Percentiles rank a stretch among this genome's conserved stretches.
Evolutionary conservation across 2,329 filamentous ascomycete species (phyloP).

Genomic region (Endocalyx cinctus): DNA sequence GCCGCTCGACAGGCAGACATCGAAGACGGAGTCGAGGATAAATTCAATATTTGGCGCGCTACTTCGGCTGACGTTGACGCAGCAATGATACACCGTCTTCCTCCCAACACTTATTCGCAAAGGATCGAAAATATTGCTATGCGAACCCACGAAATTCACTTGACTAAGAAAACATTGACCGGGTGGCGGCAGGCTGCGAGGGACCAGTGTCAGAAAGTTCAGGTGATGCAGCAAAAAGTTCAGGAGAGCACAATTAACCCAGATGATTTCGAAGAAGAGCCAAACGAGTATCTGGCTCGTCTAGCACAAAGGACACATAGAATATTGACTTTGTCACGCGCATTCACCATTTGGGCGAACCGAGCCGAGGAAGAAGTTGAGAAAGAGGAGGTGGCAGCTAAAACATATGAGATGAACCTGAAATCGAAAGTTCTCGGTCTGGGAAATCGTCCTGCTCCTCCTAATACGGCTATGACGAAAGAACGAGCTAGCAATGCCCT

Average conservation of each 20-base stretch:
- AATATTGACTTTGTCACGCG: constrained; percentile 24
- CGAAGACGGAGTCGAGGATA: constrained; percentile 15
- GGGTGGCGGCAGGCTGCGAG: constrained; percentile 19
- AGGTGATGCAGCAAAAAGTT: constrained; percentile 9
- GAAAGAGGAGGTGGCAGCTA: constrained; percentile 22
- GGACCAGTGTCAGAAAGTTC: constrained; percentile 12
- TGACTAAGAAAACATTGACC: constrained; percentile 16
- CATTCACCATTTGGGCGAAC: constrained; percentile 26
- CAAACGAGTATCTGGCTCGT: constrained; percentile 20
- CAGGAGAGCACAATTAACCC: constrained; percentile 5
- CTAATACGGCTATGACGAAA: too few relatives aligned
- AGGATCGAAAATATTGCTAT: constrained; percentile 24
- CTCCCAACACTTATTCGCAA: constrained; percentile 24
- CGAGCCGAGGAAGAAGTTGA: constrained; percentile 22
- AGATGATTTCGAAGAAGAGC: constrained; percentile 13
- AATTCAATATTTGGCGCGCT: constrained; percentile 22
- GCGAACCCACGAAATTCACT: constrained; percentile 22
- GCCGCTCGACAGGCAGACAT: constrained; percentile 19
- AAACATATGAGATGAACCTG: constrained; percentile 24
- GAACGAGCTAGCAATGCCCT: too few relatives aligned
- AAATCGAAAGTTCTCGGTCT: constrained; percentile 25
- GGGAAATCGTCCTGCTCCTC: too few relatives aligned
- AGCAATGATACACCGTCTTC: constrained; percentile 14
- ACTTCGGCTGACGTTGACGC: constrained; percentile 16
- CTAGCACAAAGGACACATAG: constrained; percentile 22